Evolutionary conservation across 2,329 filamentous ascomycete species (phyloP).

Genomic region (Chrysosporium queenslandicum): DNA sequence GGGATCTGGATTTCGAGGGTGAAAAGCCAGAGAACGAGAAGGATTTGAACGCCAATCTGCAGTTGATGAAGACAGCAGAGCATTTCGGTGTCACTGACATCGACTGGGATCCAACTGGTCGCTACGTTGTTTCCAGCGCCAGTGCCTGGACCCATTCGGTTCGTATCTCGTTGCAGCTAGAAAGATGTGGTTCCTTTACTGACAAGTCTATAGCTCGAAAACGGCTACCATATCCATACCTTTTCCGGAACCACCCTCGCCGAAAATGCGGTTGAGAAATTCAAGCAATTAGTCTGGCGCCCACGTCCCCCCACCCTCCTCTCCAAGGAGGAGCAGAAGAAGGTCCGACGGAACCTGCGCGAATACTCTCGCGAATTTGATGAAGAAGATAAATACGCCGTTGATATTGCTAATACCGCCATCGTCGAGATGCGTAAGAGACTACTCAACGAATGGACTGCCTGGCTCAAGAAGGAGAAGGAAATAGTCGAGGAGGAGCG

Average conservation of each 20-base stretch:
- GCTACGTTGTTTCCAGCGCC: conserved; percentile 87
- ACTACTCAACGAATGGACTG: conserved; percentile 77
- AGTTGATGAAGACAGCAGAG: conserved; percentile 85
- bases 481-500: conserved; percentile 64
- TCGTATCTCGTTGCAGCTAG: no score
- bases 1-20: conserved; percentile 93
- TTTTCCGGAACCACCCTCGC: conserved; percentile 83
- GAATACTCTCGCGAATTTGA: conserved; percentile 95
- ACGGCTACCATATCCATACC: conserved; percentile 96
- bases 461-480: conserved; percentile 67
- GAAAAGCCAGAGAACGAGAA: conserved; percentile 90
- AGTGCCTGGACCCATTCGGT: conserved; percentile 93
- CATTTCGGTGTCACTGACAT: conserved; percentile 97
- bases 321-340: conserved; percentile 92
- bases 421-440: conserved; percentile 80
- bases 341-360: conserved; percentile 93
- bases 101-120: conserved; percentile 94
- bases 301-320: conserved; percentile 85
- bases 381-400: conserved; percentile 86
- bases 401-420: conserved; percentile 84
- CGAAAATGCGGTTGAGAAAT: conserved; percentile 88
- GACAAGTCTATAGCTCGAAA: conserved; percentile 67
- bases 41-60: conserved; percentile 86
- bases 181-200: no score
- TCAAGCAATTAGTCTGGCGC: conserved; percentile 95